These are phyloP conservation scores for Torrubiella hemipterigena DNA, from an alignment of 2,329 filamentous ascomycete species.

Conservation along the genomic window DNA sequence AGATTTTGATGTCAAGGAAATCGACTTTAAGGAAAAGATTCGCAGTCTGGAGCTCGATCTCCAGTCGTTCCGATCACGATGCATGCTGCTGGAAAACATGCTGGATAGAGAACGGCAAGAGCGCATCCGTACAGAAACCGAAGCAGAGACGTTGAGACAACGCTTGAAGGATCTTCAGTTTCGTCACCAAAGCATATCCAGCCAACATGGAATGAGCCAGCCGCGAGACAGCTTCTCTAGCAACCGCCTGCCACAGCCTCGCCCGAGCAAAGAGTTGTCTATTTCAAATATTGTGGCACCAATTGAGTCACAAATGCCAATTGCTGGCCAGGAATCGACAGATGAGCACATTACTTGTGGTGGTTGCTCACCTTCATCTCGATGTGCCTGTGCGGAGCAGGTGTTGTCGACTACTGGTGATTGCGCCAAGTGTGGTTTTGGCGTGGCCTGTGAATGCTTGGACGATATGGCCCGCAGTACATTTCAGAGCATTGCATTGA, in stretches of 20 bases:
- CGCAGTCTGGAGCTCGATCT: slow-evolving; percentile 51
- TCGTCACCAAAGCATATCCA: slow-evolving; percentile 15
- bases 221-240: slow-evolving; percentile 16
- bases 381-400: slow-evolving; percentile 48
- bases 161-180: slow-evolving; percentile 9
- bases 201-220: slow-evolving; percentile 11
- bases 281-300: slow-evolving; percentile 47
- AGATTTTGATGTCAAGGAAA: slow-evolving; percentile 42
- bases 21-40: slow-evolving; percentile 45
- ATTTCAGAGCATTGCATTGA: slow-evolving; percentile 24
- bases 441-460: slow-evolving; percentile 52
- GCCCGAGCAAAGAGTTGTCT: slow-evolving; percentile 32
- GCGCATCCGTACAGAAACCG: slow-evolving; percentile 28
- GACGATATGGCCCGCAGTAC: slow-evolving; percentile 44
- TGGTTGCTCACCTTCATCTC: slow-evolving; percentile 37
- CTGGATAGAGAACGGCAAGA: slow-evolving; percentile 46
- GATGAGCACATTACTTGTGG: slow-evolving; percentile 36
- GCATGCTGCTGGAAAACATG: slow-evolving; percentile 50
- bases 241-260: slow-evolving; percentile 13
- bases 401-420: slow-evolving; percentile 39
- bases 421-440: slow-evolving; percentile 55
- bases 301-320: slow-evolving; percentile 28
- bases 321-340: slow-evolving; percentile 15
- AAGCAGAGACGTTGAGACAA: slow-evolving; percentile 22
- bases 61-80: slow-evolving; percentile 51